These are phyloP conservation scores for Clarireedia sp. DNA, from an alignment of 2,329 filamentous ascomycete species.

Conservation along the genomic window DNA sequence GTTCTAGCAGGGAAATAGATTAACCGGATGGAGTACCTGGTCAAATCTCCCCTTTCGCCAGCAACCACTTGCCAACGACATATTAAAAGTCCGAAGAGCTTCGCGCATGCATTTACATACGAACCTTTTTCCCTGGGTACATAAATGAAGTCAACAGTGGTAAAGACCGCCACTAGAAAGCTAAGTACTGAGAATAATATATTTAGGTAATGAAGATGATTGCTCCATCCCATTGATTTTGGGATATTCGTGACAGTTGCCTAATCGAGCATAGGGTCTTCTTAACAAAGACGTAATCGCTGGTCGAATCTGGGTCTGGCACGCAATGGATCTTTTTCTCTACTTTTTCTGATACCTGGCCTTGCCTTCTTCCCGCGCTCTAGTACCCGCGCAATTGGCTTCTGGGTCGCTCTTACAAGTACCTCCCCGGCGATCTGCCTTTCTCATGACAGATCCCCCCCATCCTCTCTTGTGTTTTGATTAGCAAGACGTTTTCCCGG, in stretches of 20 bases:
- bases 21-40: not conserved
- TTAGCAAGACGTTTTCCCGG: not conserved
- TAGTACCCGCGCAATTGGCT: conserved; percentile 1
- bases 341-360: not conserved
- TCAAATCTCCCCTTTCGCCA: not conserved
- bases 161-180: not conserved
- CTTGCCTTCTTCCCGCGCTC: not conserved
- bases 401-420: not conserved
- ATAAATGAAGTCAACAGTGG: not conserved
- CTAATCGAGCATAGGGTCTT: not conserved
- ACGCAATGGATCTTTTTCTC: not conserved
- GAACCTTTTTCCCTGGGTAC: not conserved
- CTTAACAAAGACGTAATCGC: not conserved
- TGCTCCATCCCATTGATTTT: not conserved
- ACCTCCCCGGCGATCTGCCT: not conserved
- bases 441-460: not conserved
- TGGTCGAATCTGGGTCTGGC: not conserved
- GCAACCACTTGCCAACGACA: not conserved
- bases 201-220: not conserved
- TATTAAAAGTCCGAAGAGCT: not conserved
- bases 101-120: not conserved
- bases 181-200: not conserved
- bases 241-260: conserved; percentile 1
- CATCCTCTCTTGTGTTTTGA: not conserved
- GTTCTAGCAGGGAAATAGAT: not conserved